Evolutionary conservation across 2,329 filamentous ascomycete genomes (phyloP), one percentile per base, ranked within the genome.

Genomic region (Ceratocystis diversiconidia): DNA sequence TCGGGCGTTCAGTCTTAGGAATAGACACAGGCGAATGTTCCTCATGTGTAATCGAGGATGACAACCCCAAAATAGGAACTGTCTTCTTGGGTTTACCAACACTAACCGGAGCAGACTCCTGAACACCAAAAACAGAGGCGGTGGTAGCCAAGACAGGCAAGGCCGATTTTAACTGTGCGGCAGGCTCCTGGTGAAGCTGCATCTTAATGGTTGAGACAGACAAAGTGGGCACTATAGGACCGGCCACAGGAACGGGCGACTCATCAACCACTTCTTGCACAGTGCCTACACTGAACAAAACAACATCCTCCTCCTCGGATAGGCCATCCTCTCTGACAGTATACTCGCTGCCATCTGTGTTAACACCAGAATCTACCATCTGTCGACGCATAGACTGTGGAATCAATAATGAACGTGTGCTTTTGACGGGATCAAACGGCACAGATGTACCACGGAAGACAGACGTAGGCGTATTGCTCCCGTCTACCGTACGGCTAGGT

Each of bases 311-410:
- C 2, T 73, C 73, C 57, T 74, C 72, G 8, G 60, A 63, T 2
- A 63, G 5, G 48, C 76, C 76, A 66, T 32, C 15, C 8, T 57
- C 52, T n/a, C 28, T n/a, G 12, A 6, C 52, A 30, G 52, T 57
- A 5, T 57, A 28, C 25, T 84, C 75, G 0, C 81, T 79, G 5
- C 19, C 50, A 28, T 86, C 83, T 0, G 84, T 86, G 80, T 86
- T 85, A 70, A 79, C 81, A 30, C 79, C 77, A 44, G 77, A 80
- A 68, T 86, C 83, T 8, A 85, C 78, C 82, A 85, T 86, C 41
- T 79, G 75, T 7, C 65, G 65, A 22, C 62, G 55, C 62, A 67
- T 67, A 46, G 65, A 64, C 22, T 65, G 60, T 28, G 65, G 65
- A 41, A 67, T 67, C 8, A 55, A 28, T 19, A 67, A 10, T 25